phyloP scores from a whole-genome alignment of 148 eudicot genomes.

The Drosera capensis region DNA sequence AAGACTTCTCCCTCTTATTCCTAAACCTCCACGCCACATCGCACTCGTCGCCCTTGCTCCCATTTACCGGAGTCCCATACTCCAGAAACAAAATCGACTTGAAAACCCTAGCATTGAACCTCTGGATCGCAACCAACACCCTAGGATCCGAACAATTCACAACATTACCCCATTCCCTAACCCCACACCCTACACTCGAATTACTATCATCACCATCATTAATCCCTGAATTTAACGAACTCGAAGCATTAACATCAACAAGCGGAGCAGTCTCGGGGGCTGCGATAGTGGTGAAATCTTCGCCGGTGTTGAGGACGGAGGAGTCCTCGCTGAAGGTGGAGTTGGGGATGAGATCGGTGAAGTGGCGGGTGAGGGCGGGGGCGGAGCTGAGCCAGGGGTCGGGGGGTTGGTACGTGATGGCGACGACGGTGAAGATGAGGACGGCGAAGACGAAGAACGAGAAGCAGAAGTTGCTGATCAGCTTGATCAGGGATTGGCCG shows the following conservation, averaged over 20 bases:
- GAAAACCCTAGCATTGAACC: slow-evolving; percentile 53
- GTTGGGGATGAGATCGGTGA: slow-evolving; percentile 47
- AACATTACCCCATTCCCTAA: no score
- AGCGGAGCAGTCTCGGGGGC: no score
- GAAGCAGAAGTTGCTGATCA: slow-evolving; percentile 84
- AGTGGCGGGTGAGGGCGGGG: slow-evolving; percentile 61
- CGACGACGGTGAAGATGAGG: slow-evolving; percentile 57
- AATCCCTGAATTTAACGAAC: no score
- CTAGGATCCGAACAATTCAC: slow-evolving; percentile 81
- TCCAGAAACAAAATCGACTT: slow-evolving; percentile 59
- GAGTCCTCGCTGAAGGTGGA: slow-evolving; percentile 76
- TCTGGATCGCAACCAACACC: slow-evolving; percentile 54
- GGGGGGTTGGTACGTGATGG: slow-evolving; percentile 91
- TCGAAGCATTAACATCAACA: no score
- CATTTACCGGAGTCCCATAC: slow-evolving; percentile 60
- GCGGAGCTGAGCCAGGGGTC: slow-evolving; percentile 93
- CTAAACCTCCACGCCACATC: slow-evolving; percentile 90
- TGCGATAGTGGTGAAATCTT: slow-evolving; percentile 44
- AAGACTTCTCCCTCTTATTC: slow-evolving; percentile 77
- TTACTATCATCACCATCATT: no score
- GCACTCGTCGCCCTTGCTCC: slow-evolving; percentile 53
- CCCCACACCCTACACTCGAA: no score
- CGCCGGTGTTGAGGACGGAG: slow-evolving; percentile 78
- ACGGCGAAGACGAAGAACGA: slow-evolving; percentile 79
- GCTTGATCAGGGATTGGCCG: slow-evolving; percentile 70